These are phyloP conservation scores for Lineolata rhizophorae DNA, from an alignment of 495 filamentous ascomycete genomes.

Conservation along the genomic window DNA sequence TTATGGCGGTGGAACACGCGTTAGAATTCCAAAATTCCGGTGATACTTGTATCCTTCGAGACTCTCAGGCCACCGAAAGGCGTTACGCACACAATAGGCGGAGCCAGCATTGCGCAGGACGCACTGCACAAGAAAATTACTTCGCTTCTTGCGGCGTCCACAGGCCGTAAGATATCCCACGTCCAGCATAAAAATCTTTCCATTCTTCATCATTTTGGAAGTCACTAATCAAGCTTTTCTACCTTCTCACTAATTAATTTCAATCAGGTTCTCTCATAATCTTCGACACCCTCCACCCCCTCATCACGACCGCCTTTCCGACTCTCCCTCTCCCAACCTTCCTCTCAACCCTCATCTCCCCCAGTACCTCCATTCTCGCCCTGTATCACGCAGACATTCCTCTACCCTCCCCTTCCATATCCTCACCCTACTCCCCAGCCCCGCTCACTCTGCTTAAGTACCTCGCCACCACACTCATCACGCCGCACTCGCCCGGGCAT, in stretches of 20 bases:
- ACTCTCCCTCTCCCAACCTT: conserved; percentile 4
- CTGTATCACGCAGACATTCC: conserved; percentile 51
- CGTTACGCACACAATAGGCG: conserved; percentile 40
- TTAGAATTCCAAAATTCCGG: conserved; percentile 27
- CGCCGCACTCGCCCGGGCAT: conserved; percentile 42
- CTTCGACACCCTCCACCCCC: conserved; percentile 31
- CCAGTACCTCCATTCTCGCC: conserved; percentile 31
- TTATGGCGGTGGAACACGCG: background rate
- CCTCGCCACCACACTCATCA: conserved; percentile 45
- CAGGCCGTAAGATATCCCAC: too few relatives aligned
- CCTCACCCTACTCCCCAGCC: conserved; percentile 37
- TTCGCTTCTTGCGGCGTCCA: too few relatives aligned
- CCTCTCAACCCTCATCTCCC: conserved; percentile 22
- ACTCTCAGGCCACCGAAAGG: conserved; percentile 33
- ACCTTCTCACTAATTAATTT: background rate
- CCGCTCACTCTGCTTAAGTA: conserved; percentile 39
- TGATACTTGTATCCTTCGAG: conserved; percentile 60
- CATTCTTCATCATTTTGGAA: too few relatives aligned
- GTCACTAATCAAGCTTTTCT: conserved; percentile 15
- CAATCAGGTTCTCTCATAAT: conserved; percentile 31
- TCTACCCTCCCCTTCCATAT: conserved; percentile 6
- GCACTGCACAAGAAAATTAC: conserved; percentile 32
- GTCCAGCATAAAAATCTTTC: too few relatives aligned
- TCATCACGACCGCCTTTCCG: conserved; percentile 2
- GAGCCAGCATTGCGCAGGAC: conserved; percentile 31